phyloP scores from a whole-genome alignment of 305 asterid genomes.

The Nicotiana rustica region DNA sequence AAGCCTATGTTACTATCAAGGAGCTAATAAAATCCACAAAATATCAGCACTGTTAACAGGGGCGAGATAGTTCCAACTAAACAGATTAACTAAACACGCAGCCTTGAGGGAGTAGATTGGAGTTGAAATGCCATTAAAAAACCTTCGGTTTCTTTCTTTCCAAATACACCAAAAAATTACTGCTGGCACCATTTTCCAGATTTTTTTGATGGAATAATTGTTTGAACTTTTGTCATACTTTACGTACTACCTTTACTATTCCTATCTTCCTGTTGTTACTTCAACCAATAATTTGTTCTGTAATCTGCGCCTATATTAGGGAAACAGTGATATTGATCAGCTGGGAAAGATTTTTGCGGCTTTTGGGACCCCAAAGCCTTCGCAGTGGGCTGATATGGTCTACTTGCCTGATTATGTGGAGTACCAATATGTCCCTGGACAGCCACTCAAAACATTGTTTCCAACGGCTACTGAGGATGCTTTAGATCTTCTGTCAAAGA shows the following conservation, averaged over 20 bases:
- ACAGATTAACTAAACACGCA: too few relatives aligned
- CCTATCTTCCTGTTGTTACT: background rate
- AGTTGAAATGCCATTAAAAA: too few relatives aligned
- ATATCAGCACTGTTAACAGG: too few relatives aligned
- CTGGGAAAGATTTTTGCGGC: slow-evolving; percentile 92
- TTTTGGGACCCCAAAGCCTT: slow-evolving; percentile 92
- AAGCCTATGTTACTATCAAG: too few relatives aligned
- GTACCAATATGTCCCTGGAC: slow-evolving; percentile 90
- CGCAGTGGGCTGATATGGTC: slow-evolving; percentile 93
- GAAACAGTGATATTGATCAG: slow-evolving; percentile 93
- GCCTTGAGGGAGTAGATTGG: too few relatives aligned
- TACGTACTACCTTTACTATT: background rate
- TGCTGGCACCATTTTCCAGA: too few relatives aligned
- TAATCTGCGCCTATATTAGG: slow-evolving; percentile 52
- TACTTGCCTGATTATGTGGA: slow-evolving; percentile 97
- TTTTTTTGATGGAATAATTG: too few relatives aligned
- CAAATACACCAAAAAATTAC: too few relatives aligned
- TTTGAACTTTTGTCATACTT: background rate
- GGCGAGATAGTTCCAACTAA: too few relatives aligned
- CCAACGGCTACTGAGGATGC: slow-evolving; percentile 96
- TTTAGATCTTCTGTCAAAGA: slow-evolving; percentile 84
- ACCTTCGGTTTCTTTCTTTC: too few relatives aligned
- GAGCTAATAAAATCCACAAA: too few relatives aligned
- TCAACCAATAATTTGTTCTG: slow-evolving; percentile 23
- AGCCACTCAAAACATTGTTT: slow-evolving; percentile 81